Percentiles rank a stretch among this genome's conserved stretches.
Evolutionary conservation across 2,329 filamentous ascomycete genomes (phyloP).

Genomic region (Amesomyces nigricolor): DNA sequence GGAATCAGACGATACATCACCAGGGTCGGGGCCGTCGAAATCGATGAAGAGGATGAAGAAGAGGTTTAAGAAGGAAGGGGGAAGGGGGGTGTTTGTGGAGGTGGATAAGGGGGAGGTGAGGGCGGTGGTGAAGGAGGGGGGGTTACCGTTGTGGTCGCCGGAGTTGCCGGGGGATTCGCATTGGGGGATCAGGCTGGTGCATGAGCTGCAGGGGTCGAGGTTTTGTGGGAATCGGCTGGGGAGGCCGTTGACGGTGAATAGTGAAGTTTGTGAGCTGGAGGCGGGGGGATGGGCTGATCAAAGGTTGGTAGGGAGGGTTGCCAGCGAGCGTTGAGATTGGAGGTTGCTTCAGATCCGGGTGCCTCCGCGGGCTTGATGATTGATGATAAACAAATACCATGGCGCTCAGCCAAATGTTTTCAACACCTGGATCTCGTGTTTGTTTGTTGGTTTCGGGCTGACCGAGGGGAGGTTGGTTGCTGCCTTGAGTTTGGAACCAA

Average conservation of each 20-base stretch:
- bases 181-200: slow-evolving; percentile 9
- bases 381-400: too few species aligned
- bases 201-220: slow-evolving; percentile 12
- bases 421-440: neutral
- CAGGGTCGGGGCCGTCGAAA: neutral
- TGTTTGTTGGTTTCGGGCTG: neutral
- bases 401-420: too few species aligned
- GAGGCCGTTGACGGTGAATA: slow-evolving; percentile 9
- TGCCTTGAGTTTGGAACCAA: slow-evolving; percentile 11
- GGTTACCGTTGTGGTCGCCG: slow-evolving; percentile 3
- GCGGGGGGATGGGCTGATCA: neutral
- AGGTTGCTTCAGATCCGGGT: too few species aligned
- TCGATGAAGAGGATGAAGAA: neutral
- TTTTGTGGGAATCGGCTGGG: neutral
- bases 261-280: slow-evolving; percentile 16
- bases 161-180: slow-evolving; percentile 13
- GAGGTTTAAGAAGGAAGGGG: neutral
- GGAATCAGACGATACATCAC: neutral
- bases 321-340: neutral
- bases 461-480: slow-evolving; percentile 1
- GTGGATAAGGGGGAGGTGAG: slow-evolving; percentile 8
- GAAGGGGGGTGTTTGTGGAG: slow-evolving; percentile 2
- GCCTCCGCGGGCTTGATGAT: too few species aligned
- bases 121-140: neutral
- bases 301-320: neutral